Conservation (phyloP, 2,329 filamentous ascomycete genomes). For the Diaporthe batatas region DNA sequence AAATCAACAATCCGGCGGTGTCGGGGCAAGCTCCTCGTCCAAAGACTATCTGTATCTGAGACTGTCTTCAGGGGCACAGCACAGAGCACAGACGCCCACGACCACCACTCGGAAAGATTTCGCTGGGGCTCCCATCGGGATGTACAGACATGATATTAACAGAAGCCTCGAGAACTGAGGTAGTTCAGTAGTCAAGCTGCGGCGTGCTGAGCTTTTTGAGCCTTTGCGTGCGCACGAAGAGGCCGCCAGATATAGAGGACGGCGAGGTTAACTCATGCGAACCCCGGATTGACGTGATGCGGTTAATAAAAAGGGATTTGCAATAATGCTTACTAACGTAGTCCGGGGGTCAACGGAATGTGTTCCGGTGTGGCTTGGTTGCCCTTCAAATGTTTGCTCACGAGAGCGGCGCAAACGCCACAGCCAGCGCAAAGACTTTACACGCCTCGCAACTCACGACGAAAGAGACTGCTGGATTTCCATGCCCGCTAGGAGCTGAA, state of each 20-base stretch:
- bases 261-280: background rate
- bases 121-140: background rate
- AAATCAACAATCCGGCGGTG: too few species aligned
- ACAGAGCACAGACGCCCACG: too few species aligned
- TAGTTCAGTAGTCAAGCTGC: too few species aligned
- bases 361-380: background rate
- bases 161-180: background rate
- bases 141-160: fast-evolving
- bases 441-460: background rate
- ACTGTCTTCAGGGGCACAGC: too few species aligned
- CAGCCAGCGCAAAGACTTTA: too few species aligned
- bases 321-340: background rate
- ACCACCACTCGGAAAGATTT: too few species aligned
- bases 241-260: background rate
- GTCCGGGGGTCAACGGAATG: background rate
- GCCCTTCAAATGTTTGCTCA: background rate
- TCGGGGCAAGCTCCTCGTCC: too few species aligned
- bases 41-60: too few species aligned
- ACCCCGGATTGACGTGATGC: constrained; percentile 16
- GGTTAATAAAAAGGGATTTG: background rate
- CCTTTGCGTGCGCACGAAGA: background rate
- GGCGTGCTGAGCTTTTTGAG: background rate
- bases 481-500: too few species aligned
- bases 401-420: background rate
- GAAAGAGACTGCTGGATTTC: too few species aligned